Conservation (phyloP, 2,329 filamentous ascomycete genomes). For the Sporothrix sp. region DNA sequence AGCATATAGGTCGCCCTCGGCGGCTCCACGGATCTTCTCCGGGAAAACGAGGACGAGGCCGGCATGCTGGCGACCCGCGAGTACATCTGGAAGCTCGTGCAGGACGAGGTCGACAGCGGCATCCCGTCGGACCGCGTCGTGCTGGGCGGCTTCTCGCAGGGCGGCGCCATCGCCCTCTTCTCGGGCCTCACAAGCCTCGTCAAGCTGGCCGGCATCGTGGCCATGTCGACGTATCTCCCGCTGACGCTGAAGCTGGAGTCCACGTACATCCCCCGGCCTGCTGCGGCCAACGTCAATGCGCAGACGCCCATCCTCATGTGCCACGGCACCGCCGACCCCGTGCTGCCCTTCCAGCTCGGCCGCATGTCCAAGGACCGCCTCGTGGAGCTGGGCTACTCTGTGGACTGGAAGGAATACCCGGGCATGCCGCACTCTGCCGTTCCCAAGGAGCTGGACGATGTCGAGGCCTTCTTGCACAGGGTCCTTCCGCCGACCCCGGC, state of each 20-base stretch:
- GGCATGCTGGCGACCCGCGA: slow-evolving; percentile 65
- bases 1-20: slow-evolving; percentile 18
- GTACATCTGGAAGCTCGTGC: slow-evolving; percentile 71
- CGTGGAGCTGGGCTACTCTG: slow-evolving; percentile 59
- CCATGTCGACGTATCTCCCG: slow-evolving; percentile 71
- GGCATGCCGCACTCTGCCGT: slow-evolving; percentile 68
- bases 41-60: slow-evolving; percentile 43
- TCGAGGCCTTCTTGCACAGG: slow-evolving; percentile 51
- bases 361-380: slow-evolving; percentile 56
- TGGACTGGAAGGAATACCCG: slow-evolving; percentile 65
- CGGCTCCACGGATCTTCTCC: slow-evolving; percentile 21
- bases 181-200: slow-evolving; percentile 61
- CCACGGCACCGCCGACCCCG: slow-evolving; percentile 68
- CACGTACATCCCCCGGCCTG: slow-evolving; percentile 56
- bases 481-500: slow-evolving; percentile 33
- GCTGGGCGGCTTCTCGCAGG: slow-evolving; percentile 76
- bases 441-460: slow-evolving; percentile 68
- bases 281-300: slow-evolving; percentile 44
- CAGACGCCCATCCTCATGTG: slow-evolving; percentile 80
- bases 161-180: slow-evolving; percentile 78
- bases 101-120: slow-evolving; percentile 68
- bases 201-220: slow-evolving; percentile 82
- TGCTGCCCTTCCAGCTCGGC: slow-evolving; percentile 63
- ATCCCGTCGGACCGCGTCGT: slow-evolving; percentile 78
- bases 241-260: slow-evolving; percentile 42